Evolutionary conservation across 2,329 filamentous ascomycete species (phyloP), one percentile per base, ranked within the genome.

Genomic region (Fusarium clavum): DNA sequence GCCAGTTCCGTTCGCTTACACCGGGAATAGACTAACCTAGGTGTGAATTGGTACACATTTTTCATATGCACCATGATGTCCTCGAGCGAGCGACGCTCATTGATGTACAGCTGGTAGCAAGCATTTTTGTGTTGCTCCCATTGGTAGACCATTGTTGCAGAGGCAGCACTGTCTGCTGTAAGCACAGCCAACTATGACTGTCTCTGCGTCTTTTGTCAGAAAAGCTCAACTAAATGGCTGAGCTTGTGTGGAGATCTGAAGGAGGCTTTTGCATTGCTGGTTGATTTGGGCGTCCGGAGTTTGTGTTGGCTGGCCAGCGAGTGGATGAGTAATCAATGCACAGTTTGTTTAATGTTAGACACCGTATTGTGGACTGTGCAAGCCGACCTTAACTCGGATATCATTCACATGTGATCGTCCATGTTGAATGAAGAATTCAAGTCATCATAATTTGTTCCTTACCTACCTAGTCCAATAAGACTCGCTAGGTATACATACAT

Each of bases 61-160:
- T 85, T 88, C 85, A 94, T 90, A 75, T 90, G 89, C 27, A 90
- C 85, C 83, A 93, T 91, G 44, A 96, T 91, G 71, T 94, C 90
- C 74, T 92, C 89, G 61, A 94, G 81, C 43, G 89, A 87, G 81
- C 87, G 91, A 73, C 89, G 89, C 81, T 96, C 91, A 63, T 90
- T 87, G 72, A 95, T 92, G 75, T 94, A 96, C 75, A 96, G 87
- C 71, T 88, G 87, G 43, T 79, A 79, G 73, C 81, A 83, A 74
- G 75, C 79, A 56, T 83, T 78, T 73, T 78, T 79, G 70, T 85
- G 78, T 16, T 73, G 70, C n/a, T 82, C 81, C 83, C 84, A 85
- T 63, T 83, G 77, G 75, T 84, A 85, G 22, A 81, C 82, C 83
- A 84, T 85, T 70, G 48, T 80, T 64, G 61, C 57, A 53, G 57